phyloP scores from a whole-genome alignment of 371 early-diverging fungal genomes.

The Mortierella sp. region DNA sequence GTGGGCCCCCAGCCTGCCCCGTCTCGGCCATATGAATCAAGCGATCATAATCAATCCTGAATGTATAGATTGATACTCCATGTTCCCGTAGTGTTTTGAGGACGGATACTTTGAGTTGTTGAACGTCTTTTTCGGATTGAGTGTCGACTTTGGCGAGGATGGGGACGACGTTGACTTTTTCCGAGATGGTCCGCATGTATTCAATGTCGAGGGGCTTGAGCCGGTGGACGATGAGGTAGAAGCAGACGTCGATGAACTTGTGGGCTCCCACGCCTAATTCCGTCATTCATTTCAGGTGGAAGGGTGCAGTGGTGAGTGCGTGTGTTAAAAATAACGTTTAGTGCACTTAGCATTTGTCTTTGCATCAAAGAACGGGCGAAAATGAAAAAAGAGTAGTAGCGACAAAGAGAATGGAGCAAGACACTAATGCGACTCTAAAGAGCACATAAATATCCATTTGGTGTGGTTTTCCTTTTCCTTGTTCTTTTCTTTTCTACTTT shows the following conservation, averaged over 20 bases:
- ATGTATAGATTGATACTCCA: conserved; percentile 59
- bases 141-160: conserved; percentile 77
- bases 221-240: conserved; percentile 76
- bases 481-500: neutral
- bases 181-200: conserved; percentile 72
- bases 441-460: neutral
- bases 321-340: conserved; percentile 4
- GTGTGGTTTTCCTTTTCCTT: neutral
- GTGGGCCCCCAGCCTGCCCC: conserved; percentile 50
- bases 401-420: neutral
- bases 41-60: conserved; percentile 50
- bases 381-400: no score
- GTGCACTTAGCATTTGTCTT: neutral
- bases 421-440: neutral
- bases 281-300: neutral
- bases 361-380: no score
- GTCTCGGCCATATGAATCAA: conserved; percentile 36
- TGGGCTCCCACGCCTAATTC: conserved; percentile 56
- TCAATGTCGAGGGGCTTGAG: conserved; percentile 80
- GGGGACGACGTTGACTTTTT: conserved; percentile 73
- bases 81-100: conserved; percentile 64
- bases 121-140: conserved; percentile 70
- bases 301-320: neutral
- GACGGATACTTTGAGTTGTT: conserved; percentile 63
- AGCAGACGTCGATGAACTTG: conserved; percentile 77